A percentile compares a stretch with the other conserved stretches of the same genome.
Conservation (phyloP, 2,329 filamentous ascomycete species). For the Nemania bipapillata region DNA sequence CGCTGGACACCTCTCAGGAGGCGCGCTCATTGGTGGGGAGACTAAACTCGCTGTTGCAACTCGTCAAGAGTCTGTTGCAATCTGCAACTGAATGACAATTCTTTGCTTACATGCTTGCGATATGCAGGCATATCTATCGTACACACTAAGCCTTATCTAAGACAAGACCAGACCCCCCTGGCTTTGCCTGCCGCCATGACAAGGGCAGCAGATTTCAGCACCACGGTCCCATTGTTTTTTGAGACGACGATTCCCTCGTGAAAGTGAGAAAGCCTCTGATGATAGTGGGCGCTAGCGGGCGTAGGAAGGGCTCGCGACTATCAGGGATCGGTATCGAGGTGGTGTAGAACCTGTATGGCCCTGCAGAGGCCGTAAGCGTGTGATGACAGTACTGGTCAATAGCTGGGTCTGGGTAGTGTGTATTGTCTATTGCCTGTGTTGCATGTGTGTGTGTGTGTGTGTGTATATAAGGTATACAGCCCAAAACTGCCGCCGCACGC, state of each 20-base stretch:
- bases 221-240: constrained; percentile 25
- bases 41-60: constrained; percentile 29
- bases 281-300: constrained; percentile 15
- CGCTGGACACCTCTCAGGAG: background rate
- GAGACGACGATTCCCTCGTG: constrained; percentile 30
- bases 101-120: constrained; percentile 28
- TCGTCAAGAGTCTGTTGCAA: constrained; percentile 30
- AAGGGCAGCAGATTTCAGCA: constrained; percentile 14
- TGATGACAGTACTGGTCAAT: background rate
- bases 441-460: no score
- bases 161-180: constrained; percentile 20
- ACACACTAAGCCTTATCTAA: constrained; percentile 38
- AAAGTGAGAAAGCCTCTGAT: no score
- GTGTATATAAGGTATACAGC: constrained; percentile 31
- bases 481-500: constrained; percentile 25
- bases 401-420: no score
- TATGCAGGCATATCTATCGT: constrained; percentile 17
- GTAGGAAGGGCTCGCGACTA: background rate
- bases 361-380: constrained; percentile 15
- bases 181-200: constrained; percentile 32
- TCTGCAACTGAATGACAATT: constrained; percentile 39
- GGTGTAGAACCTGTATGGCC: constrained; percentile 21
- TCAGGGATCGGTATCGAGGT: background rate
- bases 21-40: constrained; percentile 20
- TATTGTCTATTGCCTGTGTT: no score